Conservation (phyloP, 495 filamentous ascomycete species). For the Saxispiralis lemnorum region DNA sequence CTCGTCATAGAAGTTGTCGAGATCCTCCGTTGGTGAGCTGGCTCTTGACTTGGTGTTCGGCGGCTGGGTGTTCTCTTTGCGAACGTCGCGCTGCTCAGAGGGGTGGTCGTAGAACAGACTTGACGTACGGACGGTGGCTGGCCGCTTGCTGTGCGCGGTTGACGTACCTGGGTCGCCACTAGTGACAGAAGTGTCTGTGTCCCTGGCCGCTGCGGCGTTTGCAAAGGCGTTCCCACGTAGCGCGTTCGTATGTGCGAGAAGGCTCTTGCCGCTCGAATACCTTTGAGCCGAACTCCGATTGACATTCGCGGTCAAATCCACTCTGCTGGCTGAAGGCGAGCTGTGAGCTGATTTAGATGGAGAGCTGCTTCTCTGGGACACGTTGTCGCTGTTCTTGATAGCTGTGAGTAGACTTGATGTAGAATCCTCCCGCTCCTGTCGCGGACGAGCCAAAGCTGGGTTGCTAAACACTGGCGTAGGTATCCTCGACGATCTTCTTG, state of each 20-base stretch:
- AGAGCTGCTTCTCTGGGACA: neutral
- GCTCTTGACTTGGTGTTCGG: too few species aligned
- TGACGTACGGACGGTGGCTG: too few species aligned
- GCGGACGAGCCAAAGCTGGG: conserved; percentile 5
- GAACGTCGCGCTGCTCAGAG: neutral
- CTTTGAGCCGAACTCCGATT: neutral
- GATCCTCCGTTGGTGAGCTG: too few species aligned
- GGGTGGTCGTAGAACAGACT: too few species aligned
- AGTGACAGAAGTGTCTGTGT: neutral
- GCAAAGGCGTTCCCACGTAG: conserved; percentile 2
- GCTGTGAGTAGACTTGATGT: conserved; percentile 12
- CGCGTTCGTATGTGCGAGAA: conserved; percentile 1
- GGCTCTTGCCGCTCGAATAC: neutral
- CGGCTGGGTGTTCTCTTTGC: neutral
- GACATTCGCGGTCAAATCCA: neutral
- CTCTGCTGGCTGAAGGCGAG: neutral
- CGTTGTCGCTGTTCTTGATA: neutral
- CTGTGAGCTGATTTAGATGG: conserved; percentile 1
- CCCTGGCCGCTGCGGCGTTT: conserved; percentile 1
- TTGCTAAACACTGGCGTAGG: conserved; percentile 18
- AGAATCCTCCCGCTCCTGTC: conserved; percentile 12
- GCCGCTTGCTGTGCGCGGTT: too few species aligned
- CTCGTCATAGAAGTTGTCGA: too few species aligned
- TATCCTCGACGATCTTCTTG: conserved; percentile 19
- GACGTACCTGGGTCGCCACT: too few species aligned